Conservation (phyloP, 345 rosid genomes). For the Chamaenerion angustifolium region DNA sequence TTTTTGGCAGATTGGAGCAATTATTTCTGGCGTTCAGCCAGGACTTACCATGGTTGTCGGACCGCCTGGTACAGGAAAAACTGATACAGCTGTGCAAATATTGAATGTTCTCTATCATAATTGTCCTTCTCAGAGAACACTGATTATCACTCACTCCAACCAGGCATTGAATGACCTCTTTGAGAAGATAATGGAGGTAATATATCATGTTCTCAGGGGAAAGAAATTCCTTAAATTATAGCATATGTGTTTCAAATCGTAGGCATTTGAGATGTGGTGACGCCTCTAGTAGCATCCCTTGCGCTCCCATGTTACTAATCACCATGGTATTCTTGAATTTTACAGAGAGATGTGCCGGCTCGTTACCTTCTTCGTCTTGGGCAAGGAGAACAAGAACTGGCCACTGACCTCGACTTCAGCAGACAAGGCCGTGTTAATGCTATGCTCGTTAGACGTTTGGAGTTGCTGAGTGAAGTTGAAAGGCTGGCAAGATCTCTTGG, state of each 20-base stretch:
- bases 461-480: constrained; percentile 85
- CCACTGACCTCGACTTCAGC: constrained; percentile 95
- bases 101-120: constrained; percentile 92
- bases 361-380: constrained; percentile 98
- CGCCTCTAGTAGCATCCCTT: too few species aligned
- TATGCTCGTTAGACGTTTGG: constrained; percentile 93
- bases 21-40: constrained; percentile 93
- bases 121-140: constrained; percentile 94
- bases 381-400: constrained; percentile 99
- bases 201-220: neutral
- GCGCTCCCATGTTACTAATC: neutral
- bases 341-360: constrained; percentile 98
- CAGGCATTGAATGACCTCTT: constrained; percentile 98
- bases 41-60: constrained; percentile 98
- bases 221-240: neutral
- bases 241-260: neutral
- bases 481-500: constrained; percentile 92
- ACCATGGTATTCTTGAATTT: constrained; percentile 9
- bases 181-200: constrained; percentile 95
- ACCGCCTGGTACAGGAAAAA: constrained; percentile 99
- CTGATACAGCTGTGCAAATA: constrained; percentile 97
- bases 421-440: constrained; percentile 98
- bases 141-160: constrained; percentile 93
- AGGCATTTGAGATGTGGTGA: too few species aligned
- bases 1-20: constrained; percentile 75